Conservation (phyloP, 1,284 basidiomycete species). For the Rhodofomes roseus region DNA sequence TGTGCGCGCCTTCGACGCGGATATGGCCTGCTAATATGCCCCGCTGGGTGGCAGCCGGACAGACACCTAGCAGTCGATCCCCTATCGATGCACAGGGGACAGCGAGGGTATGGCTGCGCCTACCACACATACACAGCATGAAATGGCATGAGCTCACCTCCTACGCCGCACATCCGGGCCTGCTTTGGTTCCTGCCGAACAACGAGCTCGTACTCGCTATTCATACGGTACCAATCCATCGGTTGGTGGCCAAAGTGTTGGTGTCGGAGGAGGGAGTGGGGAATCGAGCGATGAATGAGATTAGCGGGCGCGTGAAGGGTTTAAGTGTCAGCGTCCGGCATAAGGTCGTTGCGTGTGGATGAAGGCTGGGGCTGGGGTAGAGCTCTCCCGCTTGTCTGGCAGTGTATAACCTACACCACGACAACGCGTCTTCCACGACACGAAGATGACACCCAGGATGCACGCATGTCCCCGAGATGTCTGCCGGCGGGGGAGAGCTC, state of each 20-base stretch:
- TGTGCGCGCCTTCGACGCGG: no score
- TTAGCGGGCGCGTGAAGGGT: conserved; percentile 9
- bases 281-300: conserved; percentile 2
- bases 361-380: conserved; percentile 2
- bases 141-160: conserved; percentile 59
- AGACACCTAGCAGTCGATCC: not conserved
- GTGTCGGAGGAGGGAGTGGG: not conserved
- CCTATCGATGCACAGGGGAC: not conserved
- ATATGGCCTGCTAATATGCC: not conserved
- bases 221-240: conserved; percentile 24
- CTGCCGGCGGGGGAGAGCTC: conserved; percentile 1
- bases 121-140: conserved; percentile 10
- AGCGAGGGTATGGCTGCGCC: not conserved
- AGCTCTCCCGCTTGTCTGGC: not conserved
- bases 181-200: conserved; percentile 88
- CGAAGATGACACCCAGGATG: not conserved
- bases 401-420: not conserved
- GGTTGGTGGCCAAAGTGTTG: not conserved
- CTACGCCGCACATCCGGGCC: conserved; percentile 90
- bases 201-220: conserved; percentile 79
- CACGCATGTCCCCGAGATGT: conserved; percentile 7
- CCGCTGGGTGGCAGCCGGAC: not conserved
- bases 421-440: not conserved
- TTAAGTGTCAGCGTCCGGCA: not conserved
- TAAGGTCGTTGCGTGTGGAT: not conserved